Evolutionary conservation across 768 basidiomycete species (phyloP), one percentile per base, ranked within the genome.

Genomic region (Lactarius evosmus): DNA sequence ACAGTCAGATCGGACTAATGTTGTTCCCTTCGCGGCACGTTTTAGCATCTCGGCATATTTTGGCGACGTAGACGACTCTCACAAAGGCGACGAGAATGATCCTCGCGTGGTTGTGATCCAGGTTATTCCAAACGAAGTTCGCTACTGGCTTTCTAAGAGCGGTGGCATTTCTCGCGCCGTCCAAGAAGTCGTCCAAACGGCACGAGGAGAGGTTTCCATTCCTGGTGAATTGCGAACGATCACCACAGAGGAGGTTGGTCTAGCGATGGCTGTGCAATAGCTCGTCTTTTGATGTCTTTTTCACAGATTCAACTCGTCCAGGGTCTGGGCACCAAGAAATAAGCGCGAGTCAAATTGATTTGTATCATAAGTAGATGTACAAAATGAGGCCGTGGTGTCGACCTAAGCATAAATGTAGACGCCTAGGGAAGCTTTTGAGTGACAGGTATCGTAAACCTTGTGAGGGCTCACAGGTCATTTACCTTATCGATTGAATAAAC

Each of bases 151-250:
- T 61, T 79, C 87, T 6, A 88, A 82, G 36, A 83, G 85, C 66
- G 82, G 83, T 16, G 72, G 76, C 22, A 67, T 91, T 60, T 81
- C 82, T 5, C 83, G 85, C 50, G 80, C 83, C 1, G 74, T 85
- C 8, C 84, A 93, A 54, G 79, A 84, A 52, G 85, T 85, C 4
- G 61, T 83, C 6, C 78, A 82, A 54, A 81, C 85, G 0, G 76
- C 85, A 27, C 83, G 83, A 2, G 91, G 92, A 3, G 83, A 80
- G 49, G 79, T 79, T 2, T 80, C 87, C 14, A 79, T 81, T 9
- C 89, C 89, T 0, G 94, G 95, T 11, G 86, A 94, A 71, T 73
- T 95, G 68, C 78, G 85, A 68, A 90, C 86, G 2, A 88, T 96
- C 72, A 86, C 78, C 16, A 82, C 82, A 58, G 75, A 82, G 29